Conservation (phyloP, 2,329 filamentous ascomycete species). For the Clonostachys solani region DNA sequence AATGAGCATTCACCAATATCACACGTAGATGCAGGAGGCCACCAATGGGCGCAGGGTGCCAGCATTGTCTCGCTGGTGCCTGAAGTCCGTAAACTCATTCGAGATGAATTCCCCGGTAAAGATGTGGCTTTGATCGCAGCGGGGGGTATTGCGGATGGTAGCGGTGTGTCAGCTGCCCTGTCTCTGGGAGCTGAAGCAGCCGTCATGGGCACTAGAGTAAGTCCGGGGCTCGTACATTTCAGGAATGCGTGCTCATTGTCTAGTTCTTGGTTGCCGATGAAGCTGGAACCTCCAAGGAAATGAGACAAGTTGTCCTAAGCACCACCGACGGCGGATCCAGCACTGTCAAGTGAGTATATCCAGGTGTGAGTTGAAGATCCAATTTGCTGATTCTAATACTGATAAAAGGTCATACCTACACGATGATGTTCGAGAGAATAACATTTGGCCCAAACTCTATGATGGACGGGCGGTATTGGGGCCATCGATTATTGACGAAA, state of each 20-base stretch:
- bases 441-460: conserved; percentile 35
- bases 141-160: conserved; percentile 54
- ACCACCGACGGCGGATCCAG: conserved; percentile 35
- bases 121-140: conserved; percentile 45
- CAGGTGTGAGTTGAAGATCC: not conserved
- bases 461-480: conserved; percentile 37
- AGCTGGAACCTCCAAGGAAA: conserved; percentile 30
- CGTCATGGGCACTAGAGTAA: conserved; percentile 37
- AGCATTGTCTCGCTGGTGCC: conserved; percentile 53
- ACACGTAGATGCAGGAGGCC: conserved; percentile 50
- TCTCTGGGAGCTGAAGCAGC: conserved; percentile 40
- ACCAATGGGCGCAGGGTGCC: conserved; percentile 50
- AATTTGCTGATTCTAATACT: not conserved
- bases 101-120: conserved; percentile 22
- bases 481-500: conserved; percentile 31
- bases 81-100: conserved; percentile 46
- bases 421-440: conserved; percentile 29
- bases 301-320: conserved; percentile 33
- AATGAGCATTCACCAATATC: too few relatives aligned
- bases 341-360: conserved; percentile 34
- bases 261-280: conserved; percentile 40
- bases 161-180: conserved; percentile 50
- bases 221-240: not conserved
- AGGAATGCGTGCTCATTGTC: not conserved
- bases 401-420: conserved; percentile 29